A percentile compares a stretch with the other conserved stretches of the same genome.
phyloP scores from a whole-genome alignment of 805 yeast genomes.

The Zygosaccharomyces pseudorouxii region DNA sequence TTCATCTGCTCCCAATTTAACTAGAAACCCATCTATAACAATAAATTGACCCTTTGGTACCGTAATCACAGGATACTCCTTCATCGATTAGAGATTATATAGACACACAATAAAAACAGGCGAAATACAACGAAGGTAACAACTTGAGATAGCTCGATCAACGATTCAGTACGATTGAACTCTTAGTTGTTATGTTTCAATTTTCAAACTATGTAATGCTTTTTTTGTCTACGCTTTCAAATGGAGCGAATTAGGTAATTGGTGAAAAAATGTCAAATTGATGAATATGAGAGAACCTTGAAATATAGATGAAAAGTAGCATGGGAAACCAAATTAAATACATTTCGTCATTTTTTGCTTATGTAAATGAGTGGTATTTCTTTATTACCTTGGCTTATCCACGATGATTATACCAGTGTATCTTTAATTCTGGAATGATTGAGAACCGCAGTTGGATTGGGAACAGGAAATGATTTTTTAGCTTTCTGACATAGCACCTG shows the following conservation, averaged over 20 bases:
- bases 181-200: too few relatives aligned
- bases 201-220: not conserved
- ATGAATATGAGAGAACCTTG: not conserved
- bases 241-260: not conserved
- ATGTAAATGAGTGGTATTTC: too few relatives aligned
- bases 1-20: slow-evolving; percentile 4
- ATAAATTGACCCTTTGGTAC: slow-evolving; percentile 9
- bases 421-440: too few relatives aligned
- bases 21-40: slow-evolving; percentile 12
- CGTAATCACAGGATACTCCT: slow-evolving; percentile 9
- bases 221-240: not conserved
- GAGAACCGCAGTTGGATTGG: too few relatives aligned
- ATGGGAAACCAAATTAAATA: too few relatives aligned
- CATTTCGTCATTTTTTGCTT: too few relatives aligned
- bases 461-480: too few relatives aligned
- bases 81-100: slow-evolving; percentile 1
- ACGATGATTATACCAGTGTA: too few relatives aligned
- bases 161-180: too few relatives aligned
- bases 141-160: too few relatives aligned
- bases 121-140: not conserved
- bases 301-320: not conserved
- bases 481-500: too few relatives aligned
- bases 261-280: not conserved
- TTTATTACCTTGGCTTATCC: too few relatives aligned
- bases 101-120: not conserved